Conservation (phyloP, 192 early-diverging fungal species). For the Jimgerdemannia flammicorona region DNA sequence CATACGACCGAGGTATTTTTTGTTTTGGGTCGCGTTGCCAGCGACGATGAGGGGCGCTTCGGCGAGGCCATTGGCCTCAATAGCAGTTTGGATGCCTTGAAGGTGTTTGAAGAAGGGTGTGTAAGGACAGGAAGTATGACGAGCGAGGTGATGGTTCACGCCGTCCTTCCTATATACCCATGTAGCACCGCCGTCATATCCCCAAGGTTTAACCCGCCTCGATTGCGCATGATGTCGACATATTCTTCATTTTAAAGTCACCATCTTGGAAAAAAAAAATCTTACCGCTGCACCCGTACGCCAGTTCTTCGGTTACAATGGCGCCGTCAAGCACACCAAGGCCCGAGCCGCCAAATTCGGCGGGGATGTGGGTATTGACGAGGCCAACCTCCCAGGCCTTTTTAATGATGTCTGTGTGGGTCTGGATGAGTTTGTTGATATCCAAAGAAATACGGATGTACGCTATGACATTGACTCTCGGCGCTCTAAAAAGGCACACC, state of each 20-base stretch:
- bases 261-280: background rate
- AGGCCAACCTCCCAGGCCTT: slow-evolving; percentile 93
- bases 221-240: background rate
- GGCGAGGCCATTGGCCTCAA: slow-evolving; percentile 94
- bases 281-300: slow-evolving; percentile 78
- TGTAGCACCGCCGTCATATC: too few relatives aligned
- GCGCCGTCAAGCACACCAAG: slow-evolving; percentile 86
- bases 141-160: too few relatives aligned
- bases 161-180: too few relatives aligned
- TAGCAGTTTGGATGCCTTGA: slow-evolving; percentile 89
- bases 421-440: background rate
- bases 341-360: slow-evolving; percentile 82
- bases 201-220: too few relatives aligned
- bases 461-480: background rate
- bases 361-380: slow-evolving; percentile 87
- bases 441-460: background rate
- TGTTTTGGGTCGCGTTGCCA: slow-evolving; percentile 85
- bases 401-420: slow-evolving; percentile 61
- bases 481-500: slow-evolving; percentile 1
- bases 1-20: slow-evolving; percentile 97
- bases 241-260: background rate
- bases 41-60: slow-evolving; percentile 89
- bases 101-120: too few relatives aligned
- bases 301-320: slow-evolving; percentile 87
- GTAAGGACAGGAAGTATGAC: too few relatives aligned